Base-by-base conservation (phyloP, 2,329 filamentous ascomycete genomes). In the Zasmidium cellare region DNA sequence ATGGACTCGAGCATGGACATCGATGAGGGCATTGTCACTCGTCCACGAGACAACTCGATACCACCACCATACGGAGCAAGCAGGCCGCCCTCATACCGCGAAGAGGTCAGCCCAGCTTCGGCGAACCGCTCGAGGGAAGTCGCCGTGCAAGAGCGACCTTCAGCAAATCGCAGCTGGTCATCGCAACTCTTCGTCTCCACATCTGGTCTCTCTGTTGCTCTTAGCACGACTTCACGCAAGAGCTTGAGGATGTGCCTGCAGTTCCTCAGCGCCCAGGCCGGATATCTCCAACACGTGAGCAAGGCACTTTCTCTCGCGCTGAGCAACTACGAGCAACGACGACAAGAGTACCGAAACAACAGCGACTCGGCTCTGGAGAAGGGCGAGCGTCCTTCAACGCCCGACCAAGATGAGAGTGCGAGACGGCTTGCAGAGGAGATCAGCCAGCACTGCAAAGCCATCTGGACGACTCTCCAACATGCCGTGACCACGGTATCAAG, bases 151-250 rank as follows among this genome's bases (percentile, higher is more conserved):
- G 58, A 51, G n/a, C 61, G 70, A 65, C 63, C 73, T 46, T 71
- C 75, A 23, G 80, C 69, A 11, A 82, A 79, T 28, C 66, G 71
- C 11, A 73, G 67, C 44, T 96, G 92, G 91, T 90, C 90, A 60
- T 90, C 89, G 11, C 70, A 70, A 20, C 49, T 72, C 11, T 89
- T 96, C 65, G 90, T 96, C 72, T 92, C 91, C 3, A 97, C 93
- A 0, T 96, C 92, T 0, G 93, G 92, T 0, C 82, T 97, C 0
- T 92, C 92, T 62, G 88, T 96, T 16, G 92, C 94, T 1, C 91
- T 99, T 83, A 96, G 89, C 68, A 89, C 96, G 18, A 89, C 94
- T 69, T 96, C 91, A 20, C 78, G 97, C 9, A 85, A 87, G 52
- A 94, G 89, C 60, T 78, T 99, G 45, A 91, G 90, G 67, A 93